These are phyloP conservation scores for Petrea volubilis DNA, from an alignment of 257 asterid species.

Conservation along the genomic window DNA sequence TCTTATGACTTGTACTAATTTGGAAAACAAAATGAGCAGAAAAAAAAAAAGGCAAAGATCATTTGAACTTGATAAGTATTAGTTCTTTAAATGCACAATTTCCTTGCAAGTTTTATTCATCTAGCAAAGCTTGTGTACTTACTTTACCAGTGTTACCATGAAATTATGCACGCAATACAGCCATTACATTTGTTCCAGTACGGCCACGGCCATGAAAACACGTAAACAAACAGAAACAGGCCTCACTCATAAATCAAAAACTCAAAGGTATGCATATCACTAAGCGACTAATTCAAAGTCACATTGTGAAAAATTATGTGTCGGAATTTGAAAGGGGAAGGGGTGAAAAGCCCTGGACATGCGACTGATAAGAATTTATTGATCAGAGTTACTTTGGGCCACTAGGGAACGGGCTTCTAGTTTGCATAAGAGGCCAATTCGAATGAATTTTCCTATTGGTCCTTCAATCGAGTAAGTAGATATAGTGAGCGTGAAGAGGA, in stretches of 20 bases:
- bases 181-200: background rate
- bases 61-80: background rate
- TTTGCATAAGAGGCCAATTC: background rate
- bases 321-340: background rate
- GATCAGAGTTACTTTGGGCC: background rate
- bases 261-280: background rate
- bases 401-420: background rate
- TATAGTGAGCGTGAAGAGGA: background rate
- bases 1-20: background rate
- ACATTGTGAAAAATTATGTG: background rate
- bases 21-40: background rate
- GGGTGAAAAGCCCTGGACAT: background rate
- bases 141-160: background rate
- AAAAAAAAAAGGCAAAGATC: background rate
- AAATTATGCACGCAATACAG: background rate
- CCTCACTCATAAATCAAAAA: background rate
- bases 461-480: background rate
- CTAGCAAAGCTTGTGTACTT: background rate
- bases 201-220: background rate
- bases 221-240: background rate
- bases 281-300: background rate
- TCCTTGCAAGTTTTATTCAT: background rate
- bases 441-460: background rate
- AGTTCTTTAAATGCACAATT: background rate
- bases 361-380: background rate